These are phyloP conservation scores for Xylariaceae sp. DNA, from an alignment of 2,329 filamentous ascomycete genomes.

Conservation along the genomic window DNA sequence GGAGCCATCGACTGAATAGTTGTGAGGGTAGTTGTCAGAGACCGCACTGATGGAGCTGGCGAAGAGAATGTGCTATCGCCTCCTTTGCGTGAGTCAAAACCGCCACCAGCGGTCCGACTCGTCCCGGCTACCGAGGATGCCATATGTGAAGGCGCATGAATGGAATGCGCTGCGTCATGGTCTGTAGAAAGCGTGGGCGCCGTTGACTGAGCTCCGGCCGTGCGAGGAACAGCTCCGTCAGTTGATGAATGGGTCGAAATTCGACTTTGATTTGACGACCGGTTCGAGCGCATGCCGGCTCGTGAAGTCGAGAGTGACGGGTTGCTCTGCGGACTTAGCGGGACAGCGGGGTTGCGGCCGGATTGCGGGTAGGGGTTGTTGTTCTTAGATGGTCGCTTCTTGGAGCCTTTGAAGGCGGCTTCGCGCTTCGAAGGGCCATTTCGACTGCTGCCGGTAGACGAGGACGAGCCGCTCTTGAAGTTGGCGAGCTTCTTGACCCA, in stretches of 20 bases:
- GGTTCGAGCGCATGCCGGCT: conserved; percentile 56
- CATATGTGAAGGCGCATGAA: conserved; percentile 76
- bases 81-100: conserved; percentile 71
- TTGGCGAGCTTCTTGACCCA: conserved; percentile 95
- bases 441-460: conserved; percentile 59
- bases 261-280: conserved; percentile 63
- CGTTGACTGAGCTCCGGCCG: conserved; percentile 72
- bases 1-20: conserved; percentile 80
- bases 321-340: conserved; percentile 52
- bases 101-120: conserved; percentile 70
- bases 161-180: conserved; percentile 75
- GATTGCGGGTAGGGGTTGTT: conserved; percentile 95
- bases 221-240: conserved; percentile 63
- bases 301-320: conserved; percentile 63
- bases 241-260: conserved; percentile 67
- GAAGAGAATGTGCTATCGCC: conserved; percentile 82
- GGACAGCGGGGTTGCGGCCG: conserved; percentile 58
- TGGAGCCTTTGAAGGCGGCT: conserved; percentile 50
- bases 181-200: conserved; percentile 87
- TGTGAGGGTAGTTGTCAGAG: conserved; percentile 82
- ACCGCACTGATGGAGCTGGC: conserved; percentile 79
- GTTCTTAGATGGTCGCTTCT: conserved; percentile 69
- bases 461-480: conserved; percentile 72
- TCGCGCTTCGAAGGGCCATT: conserved; percentile 51
- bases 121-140: conserved; percentile 74